Conservation (phyloP, 2,329 filamentous ascomycete genomes). For the Scorias spongiosa region DNA sequence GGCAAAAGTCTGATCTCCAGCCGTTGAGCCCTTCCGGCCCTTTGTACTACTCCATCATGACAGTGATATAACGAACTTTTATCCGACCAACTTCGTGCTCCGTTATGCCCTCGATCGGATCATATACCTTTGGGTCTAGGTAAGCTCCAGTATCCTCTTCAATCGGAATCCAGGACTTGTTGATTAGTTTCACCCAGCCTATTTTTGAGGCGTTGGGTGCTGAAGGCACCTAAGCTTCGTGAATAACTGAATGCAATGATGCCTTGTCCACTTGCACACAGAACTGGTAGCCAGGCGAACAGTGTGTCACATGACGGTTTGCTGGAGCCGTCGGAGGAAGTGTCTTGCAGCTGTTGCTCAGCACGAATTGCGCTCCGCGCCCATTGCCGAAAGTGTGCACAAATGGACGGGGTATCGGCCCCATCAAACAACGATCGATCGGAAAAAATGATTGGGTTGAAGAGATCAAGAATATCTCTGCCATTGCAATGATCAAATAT, state of each 20-base stretch:
- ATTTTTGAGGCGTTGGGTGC: background rate
- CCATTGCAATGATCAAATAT: conserved; percentile 2
- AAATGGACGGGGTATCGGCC: conserved; percentile 2
- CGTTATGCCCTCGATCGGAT: background rate
- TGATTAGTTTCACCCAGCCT: conserved; percentile 1
- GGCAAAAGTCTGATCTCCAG: no score
- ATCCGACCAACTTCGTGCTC: background rate
- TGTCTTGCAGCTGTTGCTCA: conserved; percentile 4
- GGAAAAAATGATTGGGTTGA: conserved; percentile 5
- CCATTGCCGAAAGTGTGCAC: conserved; percentile 7
- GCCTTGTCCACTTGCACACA: conserved; percentile 7
- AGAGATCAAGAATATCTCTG: conserved; percentile 4
- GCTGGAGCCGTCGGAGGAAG: no score
- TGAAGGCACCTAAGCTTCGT: background rate
- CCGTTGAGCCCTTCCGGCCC: no score
- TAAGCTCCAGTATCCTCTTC: background rate
- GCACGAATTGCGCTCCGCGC: background rate
- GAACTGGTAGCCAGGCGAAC: conserved; percentile 6
- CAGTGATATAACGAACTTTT: background rate
- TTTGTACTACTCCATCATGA: background rate
- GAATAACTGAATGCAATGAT: conserved; percentile 4
- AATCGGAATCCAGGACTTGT: background rate
- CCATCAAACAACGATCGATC: conserved; percentile 3
- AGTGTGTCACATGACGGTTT: background rate
- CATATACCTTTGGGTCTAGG: background rate